Conservation (phyloP, 768 basidiomycete species). For the Boletus fagicola region DNA sequence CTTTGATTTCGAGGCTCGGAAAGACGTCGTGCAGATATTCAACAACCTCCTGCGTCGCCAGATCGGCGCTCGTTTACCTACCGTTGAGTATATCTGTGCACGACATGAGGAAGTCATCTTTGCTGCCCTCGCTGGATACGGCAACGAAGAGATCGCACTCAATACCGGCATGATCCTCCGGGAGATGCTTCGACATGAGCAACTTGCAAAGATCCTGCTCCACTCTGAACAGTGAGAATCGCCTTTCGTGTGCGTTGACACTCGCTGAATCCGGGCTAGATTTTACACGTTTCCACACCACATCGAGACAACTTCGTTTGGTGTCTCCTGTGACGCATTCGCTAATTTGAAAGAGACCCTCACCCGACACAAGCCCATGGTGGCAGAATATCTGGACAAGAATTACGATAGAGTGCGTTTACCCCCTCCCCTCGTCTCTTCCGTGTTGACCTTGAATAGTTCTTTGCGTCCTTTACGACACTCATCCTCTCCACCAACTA, state of each 20-base stretch:
- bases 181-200: conserved; percentile 95
- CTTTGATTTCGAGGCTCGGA: conserved; percentile 93
- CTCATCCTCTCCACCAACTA: conserved; percentile 94
- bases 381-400: conserved; percentile 93
- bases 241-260: not conserved
- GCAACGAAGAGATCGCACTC: conserved; percentile 92
- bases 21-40: conserved; percentile 83
- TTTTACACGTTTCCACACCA: conserved; percentile 97
- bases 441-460: conserved; percentile 45
- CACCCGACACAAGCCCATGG: conserved; percentile 97
- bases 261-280: conserved; percentile 39
- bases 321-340: conserved; percentile 97
- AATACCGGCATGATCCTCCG: conserved; percentile 98
- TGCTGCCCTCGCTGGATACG: conserved; percentile 85
- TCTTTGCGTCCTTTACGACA: conserved; percentile 92
- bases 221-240: conserved; percentile 89
- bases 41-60: conserved; percentile 88
- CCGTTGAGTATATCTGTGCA: conserved; percentile 86
- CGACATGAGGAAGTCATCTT: conserved; percentile 78
- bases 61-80: conserved; percentile 93
- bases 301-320: conserved; percentile 97
- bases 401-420: conserved; percentile 88
- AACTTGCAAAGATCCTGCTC: conserved; percentile 83
- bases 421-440: not conserved
- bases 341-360: conserved; percentile 97